phyloP scores from a whole-genome alignment of 257 asterid genomes.

The Osmanthus fragrans region DNA sequence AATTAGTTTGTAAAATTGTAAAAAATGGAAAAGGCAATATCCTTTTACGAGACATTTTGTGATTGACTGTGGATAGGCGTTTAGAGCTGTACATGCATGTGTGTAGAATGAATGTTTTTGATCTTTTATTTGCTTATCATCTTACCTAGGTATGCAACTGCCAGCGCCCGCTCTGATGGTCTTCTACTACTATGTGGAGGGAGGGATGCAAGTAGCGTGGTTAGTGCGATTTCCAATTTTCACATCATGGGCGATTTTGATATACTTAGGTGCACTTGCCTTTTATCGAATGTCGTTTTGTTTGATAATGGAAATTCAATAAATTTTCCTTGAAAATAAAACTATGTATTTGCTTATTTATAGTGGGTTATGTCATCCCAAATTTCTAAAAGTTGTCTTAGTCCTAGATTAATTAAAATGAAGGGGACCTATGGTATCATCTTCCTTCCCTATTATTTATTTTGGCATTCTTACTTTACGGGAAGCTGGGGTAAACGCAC shows the following conservation, averaged over 20 bases:
- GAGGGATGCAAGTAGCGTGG: constrained; percentile 99
- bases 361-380: neutral
- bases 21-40: neutral
- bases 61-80: constrained; percentile 4
- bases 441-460: neutral
- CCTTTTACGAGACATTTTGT: constrained; percentile 3
- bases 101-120: constrained; percentile 14
- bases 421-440: neutral
- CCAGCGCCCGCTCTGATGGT: constrained; percentile 99
- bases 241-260: constrained; percentile 9
- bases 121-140: constrained; percentile 26
- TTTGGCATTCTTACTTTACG: constrained; percentile 1
- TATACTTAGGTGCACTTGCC: constrained; percentile 3
- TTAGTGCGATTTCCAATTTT: constrained; percentile 35
- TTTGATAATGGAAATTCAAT: neutral
- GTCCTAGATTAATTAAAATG: neutral
- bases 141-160: constrained; percentile 87
- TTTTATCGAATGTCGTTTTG: neutral
- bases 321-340: neutral
- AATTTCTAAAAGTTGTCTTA: neutral
- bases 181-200: constrained; percentile 99
- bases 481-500: neutral
- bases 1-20: constrained; percentile 5
- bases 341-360: neutral
- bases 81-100: neutral